Conservation (phyloP, 768 basidiomycete genomes). For the Lactarius deliciosus region DNA sequence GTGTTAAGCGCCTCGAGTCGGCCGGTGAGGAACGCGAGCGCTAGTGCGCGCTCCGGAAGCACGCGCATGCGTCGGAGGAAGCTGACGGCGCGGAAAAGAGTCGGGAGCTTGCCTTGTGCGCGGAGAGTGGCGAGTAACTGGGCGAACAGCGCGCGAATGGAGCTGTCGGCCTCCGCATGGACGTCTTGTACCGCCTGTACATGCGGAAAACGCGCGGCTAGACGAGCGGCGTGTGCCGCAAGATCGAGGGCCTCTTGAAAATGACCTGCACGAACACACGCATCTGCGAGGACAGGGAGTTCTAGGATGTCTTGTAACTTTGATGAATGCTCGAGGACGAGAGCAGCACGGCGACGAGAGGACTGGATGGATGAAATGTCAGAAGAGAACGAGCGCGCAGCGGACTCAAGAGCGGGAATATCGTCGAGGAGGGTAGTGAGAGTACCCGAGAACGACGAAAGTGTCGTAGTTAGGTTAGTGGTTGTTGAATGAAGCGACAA, state of each 20-base stretch:
- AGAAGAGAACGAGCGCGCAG: conserved; percentile 67
- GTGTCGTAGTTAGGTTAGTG: conserved; percentile 66
- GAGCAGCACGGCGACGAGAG: conserved; percentile 70
- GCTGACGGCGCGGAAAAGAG: conserved; percentile 84
- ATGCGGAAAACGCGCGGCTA: conserved; percentile 44
- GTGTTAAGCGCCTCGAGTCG: conserved; percentile 62
- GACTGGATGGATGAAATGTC: conserved; percentile 72
- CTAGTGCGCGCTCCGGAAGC: conserved; percentile 71
- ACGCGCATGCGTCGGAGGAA: conserved; percentile 84
- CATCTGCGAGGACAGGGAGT: conserved; percentile 86
- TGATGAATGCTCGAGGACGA: conserved; percentile 93
- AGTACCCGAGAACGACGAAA: conserved; percentile 72
- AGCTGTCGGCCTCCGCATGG: conserved; percentile 64
- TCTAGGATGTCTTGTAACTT: conserved; percentile 91
- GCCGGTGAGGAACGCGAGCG: conserved; percentile 78
- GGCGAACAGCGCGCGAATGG: conserved; percentile 65
- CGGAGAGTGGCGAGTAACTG: conserved; percentile 77
- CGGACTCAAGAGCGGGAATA: conserved; percentile 75
- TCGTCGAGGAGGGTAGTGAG: conserved; percentile 67
- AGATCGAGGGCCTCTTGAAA: conserved; percentile 91
- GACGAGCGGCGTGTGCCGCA: conserved; percentile 60
- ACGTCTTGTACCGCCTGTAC: conserved; percentile 59
- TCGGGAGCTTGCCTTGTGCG: conserved; percentile 85
- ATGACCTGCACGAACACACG: conserved; percentile 89
- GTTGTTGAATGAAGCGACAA: conserved; percentile 84